phyloP scores from a whole-genome alignment of 345 rosid species.

The Aquilaria malaccensis region DNA sequence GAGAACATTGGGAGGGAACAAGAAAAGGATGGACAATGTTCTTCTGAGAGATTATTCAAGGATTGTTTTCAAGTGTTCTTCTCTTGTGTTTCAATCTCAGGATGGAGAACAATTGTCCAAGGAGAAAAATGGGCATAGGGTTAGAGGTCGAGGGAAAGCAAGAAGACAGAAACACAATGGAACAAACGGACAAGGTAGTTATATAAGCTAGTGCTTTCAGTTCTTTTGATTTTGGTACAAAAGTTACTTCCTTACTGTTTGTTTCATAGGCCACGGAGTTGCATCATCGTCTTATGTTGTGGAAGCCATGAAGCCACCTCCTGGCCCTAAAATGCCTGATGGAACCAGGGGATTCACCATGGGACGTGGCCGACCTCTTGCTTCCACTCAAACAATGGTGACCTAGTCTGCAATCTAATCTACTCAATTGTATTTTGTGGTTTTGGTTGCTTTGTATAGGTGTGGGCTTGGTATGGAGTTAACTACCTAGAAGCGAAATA shows the following conservation, averaged over 20 bases:
- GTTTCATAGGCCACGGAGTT: constrained; percentile 55
- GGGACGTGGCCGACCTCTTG: constrained; percentile 76
- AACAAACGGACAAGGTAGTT: constrained; percentile 40
- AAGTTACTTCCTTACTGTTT: too few species aligned
- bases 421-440: constrained; percentile 3
- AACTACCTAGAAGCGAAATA: too few species aligned
- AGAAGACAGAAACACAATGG: constrained; percentile 49
- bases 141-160: constrained; percentile 38
- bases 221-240: background rate
- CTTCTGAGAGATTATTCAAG: too few species aligned
- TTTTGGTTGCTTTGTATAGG: constrained; percentile 7
- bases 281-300: constrained; percentile 29
- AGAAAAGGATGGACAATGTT: too few species aligned
- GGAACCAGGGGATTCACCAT: constrained; percentile 90
- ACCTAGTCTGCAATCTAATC: constrained; percentile 15
- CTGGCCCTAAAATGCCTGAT: constrained; percentile 99
- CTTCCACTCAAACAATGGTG: constrained; percentile 14
- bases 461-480: constrained; percentile 11
- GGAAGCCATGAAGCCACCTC: constrained; percentile 70
- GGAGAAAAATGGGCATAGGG: constrained; percentile 54
- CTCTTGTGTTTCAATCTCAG: constrained; percentile 21
- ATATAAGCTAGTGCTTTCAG: background rate
- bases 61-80: too few species aligned
- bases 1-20: too few species aligned
- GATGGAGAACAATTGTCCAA: constrained; percentile 37